phyloP scores from a whole-genome alignment of 2,329 filamentous ascomycete species.

The Aspergillus costaricaensis region DNA sequence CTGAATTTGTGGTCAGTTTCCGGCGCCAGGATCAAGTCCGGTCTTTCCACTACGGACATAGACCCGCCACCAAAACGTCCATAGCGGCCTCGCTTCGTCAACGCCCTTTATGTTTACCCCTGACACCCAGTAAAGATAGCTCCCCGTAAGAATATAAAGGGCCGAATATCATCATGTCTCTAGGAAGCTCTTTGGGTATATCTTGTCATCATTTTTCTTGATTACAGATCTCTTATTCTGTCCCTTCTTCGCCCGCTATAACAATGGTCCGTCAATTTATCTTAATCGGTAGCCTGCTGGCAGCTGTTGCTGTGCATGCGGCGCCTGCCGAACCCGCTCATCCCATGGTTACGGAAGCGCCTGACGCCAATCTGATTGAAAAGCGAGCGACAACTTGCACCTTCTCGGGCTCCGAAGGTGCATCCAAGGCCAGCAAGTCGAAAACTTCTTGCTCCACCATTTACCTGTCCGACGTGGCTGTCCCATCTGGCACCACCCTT shows the following conservation, averaged over 20 bases:
- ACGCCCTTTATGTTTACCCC: not conserved
- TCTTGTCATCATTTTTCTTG: not conserved
- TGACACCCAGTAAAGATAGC: not conserved
- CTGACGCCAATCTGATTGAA: not conserved
- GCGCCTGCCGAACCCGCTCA: not conserved
- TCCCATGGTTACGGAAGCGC: not conserved
- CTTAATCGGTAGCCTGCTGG: not conserved
- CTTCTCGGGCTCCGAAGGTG: conserved; percentile 1
- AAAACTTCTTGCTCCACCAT: conserved; percentile 3
- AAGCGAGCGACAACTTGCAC: not conserved
- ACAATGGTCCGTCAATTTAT: not conserved
- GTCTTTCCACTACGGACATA: not conserved
- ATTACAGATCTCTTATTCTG: not conserved
- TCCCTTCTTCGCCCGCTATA: too few relatives aligned
- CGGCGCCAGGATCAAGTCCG: not conserved
- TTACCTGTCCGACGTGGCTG: conserved; percentile 2
- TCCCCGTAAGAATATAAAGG: not conserved
- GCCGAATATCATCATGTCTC: not conserved
- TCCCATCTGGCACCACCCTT: not conserved
- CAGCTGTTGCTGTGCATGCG: not conserved
- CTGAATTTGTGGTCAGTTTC: not conserved
- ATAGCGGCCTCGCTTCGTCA: not conserved
- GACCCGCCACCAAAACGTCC: not conserved
- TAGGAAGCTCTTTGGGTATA: not conserved
- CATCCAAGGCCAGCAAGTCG: conserved; percentile 2